Evolutionary conservation across 805 yeast species (phyloP), one percentile per base, ranked within the genome.

Genomic region (Monosporozyma unispora): DNA sequence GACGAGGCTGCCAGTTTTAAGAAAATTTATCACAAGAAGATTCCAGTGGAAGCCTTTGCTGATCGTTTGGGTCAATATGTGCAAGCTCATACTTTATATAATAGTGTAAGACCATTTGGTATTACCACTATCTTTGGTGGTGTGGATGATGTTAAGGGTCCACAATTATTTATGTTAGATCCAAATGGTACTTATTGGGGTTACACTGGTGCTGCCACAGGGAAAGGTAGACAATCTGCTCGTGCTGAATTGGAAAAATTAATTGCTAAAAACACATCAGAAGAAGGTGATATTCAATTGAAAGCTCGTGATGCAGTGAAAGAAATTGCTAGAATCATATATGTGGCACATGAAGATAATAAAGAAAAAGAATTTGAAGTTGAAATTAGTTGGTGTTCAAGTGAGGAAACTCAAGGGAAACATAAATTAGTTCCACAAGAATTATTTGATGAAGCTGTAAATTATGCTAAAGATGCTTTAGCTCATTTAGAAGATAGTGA

Each of bases 141-240:
- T 56, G 80, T 87, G 45, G 98, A 91, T 65, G 83, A 80, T 41
- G 83, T 80, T 41, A 79, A 85, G 52, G 98, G 97, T 11, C 79
- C 95, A 19, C 97, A 91, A 67, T 77, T 93, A 59, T 91, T 84
- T 71, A 93, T 91, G 97, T 76, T 93, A 51, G 99, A 93, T 67
- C 99, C 99, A 59, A 86, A 95, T 66, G 99, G 99, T 54, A 75
- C 88, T 1, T 88, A 83, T 63, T 95, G 99, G 98, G 99, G 99
- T 47, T 93, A 93, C 70, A 76, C 79, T 49, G 99, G 96, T 53
- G 95, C 96, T 38, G 99, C 99, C 16, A 81, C 97, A 3, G 99
- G 99, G 55, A 93, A 91, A 68, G 99, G 99, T 45, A 81, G 98
- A 69, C 99, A 93, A 69, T 80, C 87, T n/a, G 99, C 99, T 46